These are phyloP conservation scores for Colletotrichum cuscutae DNA, from an alignment of 2,329 filamentous ascomycete genomes.

Conservation along the genomic window DNA sequence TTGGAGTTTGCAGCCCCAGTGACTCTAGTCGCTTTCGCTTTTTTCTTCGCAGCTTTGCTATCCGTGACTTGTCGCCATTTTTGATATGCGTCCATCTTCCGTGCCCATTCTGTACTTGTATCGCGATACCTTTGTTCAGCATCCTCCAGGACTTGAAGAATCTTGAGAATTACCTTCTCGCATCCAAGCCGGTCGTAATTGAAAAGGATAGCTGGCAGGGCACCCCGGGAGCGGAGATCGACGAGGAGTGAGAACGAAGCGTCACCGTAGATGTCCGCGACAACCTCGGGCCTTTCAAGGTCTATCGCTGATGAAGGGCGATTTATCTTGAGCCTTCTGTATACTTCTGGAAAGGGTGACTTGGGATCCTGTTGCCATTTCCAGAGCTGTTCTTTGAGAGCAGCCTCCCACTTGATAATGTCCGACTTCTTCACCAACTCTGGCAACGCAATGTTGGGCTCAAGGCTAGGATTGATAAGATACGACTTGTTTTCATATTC, in stretches of 20 bases:
- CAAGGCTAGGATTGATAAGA: conserved; percentile 68
- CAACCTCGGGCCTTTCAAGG: neutral
- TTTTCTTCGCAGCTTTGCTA: conserved; percentile 45
- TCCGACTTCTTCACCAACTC: conserved; percentile 71
- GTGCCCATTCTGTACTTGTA: conserved; percentile 68
- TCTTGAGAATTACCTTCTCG: conserved; percentile 63
- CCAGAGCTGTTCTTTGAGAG: conserved; percentile 63
- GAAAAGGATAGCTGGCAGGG: conserved; percentile 80
- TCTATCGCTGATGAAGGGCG: neutral
- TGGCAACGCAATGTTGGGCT: conserved; percentile 61
- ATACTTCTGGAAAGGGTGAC: conserved; percentile 55
- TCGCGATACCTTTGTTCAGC: conserved; percentile 57
- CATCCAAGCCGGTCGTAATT: conserved; percentile 77
- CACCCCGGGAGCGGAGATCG: conserved; percentile 70
- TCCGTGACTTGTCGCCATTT: conserved; percentile 61
- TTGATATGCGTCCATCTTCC: conserved; percentile 67
- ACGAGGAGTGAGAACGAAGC: conserved; percentile 62
- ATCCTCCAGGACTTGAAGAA: conserved; percentile 63
- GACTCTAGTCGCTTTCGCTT: conserved; percentile 41
- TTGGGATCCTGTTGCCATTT: conserved; percentile 68
- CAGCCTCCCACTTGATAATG: conserved; percentile 73
- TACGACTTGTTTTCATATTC: conserved; percentile 64
- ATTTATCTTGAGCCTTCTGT: conserved; percentile 53
- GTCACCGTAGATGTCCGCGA: conserved; percentile 27
- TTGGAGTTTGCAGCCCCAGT: neutral